phyloP scores from a whole-genome alignment of 192 early-diverging fungal genomes.

The Dissophora globulifera region DNA sequence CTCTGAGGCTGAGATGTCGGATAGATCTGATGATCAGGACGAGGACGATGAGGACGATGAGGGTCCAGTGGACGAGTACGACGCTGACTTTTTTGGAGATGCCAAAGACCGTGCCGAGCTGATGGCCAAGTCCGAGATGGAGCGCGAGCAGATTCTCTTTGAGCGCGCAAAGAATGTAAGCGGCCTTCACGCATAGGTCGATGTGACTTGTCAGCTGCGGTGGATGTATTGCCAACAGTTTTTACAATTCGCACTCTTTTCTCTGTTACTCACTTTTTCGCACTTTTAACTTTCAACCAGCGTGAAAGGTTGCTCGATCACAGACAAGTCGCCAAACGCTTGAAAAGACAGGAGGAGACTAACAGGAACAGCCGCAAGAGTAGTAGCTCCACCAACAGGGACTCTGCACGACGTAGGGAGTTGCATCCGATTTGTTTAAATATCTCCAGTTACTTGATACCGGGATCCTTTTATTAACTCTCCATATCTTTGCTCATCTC shows the following conservation, averaged over 20 bases:
- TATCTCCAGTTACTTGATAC: too few species aligned
- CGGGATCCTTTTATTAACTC: too few species aligned
- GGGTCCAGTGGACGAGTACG: constrained; percentile 75
- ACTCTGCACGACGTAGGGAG: constrained; percentile 41
- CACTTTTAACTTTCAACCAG: not conserved
- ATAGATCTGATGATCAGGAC: constrained; percentile 54
- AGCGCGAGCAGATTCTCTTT: constrained; percentile 79
- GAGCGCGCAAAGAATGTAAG: constrained; percentile 78
- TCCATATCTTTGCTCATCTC: too few species aligned
- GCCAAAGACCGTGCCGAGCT: constrained; percentile 71
- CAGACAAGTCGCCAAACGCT: constrained; percentile 41
- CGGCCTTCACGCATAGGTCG: too few species aligned
- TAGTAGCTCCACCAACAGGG: constrained; percentile 30
- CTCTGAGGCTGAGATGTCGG: constrained; percentile 45
- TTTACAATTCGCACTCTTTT: not conserved
- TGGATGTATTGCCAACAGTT: too few species aligned
- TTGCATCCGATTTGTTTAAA: too few species aligned
- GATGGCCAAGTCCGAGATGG: constrained; percentile 73
- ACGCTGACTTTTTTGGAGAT: constrained; percentile 78
- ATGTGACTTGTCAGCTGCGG: too few species aligned
- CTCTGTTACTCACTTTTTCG: not conserved
- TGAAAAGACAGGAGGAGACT: constrained; percentile 50
- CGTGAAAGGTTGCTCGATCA: constrained; percentile 36
- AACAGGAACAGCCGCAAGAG: constrained; percentile 44
- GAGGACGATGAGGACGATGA: constrained; percentile 59